Evolutionary conservation across 2,329 filamentous ascomycete genomes (phyloP).

Genomic region (Cytospora piceicola): DNA sequence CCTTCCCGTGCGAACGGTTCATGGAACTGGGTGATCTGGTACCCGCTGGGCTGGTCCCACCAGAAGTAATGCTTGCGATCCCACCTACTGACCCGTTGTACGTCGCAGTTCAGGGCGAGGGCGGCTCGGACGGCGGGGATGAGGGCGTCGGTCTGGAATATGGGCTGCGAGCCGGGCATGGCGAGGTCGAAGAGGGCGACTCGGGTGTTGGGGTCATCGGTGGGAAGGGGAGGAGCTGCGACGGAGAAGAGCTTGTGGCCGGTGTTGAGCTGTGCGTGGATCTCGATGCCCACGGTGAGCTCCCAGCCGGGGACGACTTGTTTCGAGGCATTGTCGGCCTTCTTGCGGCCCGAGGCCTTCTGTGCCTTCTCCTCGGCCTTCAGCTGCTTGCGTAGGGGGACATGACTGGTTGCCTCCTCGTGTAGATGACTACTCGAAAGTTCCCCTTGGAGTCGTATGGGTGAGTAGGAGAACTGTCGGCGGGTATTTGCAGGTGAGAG

Average conservation of each 20-base stretch:
- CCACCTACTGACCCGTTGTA: conserved; percentile 80
- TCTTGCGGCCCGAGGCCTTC: conserved; percentile 49
- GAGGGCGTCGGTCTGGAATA: conserved; percentile 81
- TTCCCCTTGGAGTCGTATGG: background rate
- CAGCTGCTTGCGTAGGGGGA: conserved; percentile 71
- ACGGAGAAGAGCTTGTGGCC: conserved; percentile 85
- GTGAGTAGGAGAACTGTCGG: conserved; percentile 14
- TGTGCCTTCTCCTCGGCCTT: conserved; percentile 66
- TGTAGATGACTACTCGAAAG: background rate
- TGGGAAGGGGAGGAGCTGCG: conserved; percentile 54
- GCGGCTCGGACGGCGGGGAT: conserved; percentile 91
- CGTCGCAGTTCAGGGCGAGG: conserved; percentile 76
- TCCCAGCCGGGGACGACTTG: conserved; percentile 76
- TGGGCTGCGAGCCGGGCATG: conserved; percentile 84
- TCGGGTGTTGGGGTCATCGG: conserved; percentile 78
- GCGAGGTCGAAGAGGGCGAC: conserved; percentile 88
- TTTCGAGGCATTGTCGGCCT: conserved; percentile 49
- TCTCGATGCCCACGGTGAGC: conserved; percentile 93
- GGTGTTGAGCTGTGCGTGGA: conserved; percentile 95
- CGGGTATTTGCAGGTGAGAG: background rate
- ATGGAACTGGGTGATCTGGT: conserved; percentile 98
- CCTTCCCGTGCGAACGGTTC: conserved; percentile 72
- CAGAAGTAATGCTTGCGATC: conserved; percentile 99
- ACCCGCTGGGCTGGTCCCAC: conserved; percentile 94
- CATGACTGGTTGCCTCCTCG: conserved; percentile 31